These are phyloP conservation scores for Dicorynia guianensis DNA, from an alignment of 306 rosid species.

Conservation along the genomic window DNA sequence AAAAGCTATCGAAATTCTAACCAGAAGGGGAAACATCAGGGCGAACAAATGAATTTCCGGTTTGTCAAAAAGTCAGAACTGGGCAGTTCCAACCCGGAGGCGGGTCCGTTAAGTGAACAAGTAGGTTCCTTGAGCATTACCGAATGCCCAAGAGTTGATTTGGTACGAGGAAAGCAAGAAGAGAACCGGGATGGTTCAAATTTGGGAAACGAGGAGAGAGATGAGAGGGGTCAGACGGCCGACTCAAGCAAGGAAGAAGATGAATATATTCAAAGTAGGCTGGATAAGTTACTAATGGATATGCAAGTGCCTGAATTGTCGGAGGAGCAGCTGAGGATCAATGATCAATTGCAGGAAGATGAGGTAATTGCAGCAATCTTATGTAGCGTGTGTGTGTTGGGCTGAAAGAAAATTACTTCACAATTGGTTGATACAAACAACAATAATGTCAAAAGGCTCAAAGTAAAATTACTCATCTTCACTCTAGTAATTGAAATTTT, in stretches of 20 bases:
- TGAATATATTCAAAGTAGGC: slow-evolving; percentile 40
- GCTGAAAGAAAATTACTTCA: background rate
- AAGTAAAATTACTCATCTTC: too few relatives aligned
- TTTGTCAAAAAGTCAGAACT: slow-evolving; percentile 48
- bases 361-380: slow-evolving; percentile 56
- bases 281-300: slow-evolving; percentile 49
- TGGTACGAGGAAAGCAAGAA: slow-evolving; percentile 9
- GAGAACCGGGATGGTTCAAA: slow-evolving; percentile 16
- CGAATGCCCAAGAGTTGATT: background rate
- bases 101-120: background rate
- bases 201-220: slow-evolving; percentile 11
- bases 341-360: slow-evolving; percentile 80
- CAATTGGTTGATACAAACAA: too few relatives aligned
- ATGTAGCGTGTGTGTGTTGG: too few relatives aligned
- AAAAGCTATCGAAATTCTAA: slow-evolving; percentile 16
- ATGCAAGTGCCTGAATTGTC: slow-evolving; percentile 60
- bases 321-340: slow-evolving; percentile 63
- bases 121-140: slow-evolving; percentile 26
- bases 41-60: slow-evolving; percentile 37
- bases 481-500: too few relatives aligned
- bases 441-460: background rate
- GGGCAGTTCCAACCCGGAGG: slow-evolving; percentile 38
- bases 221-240: slow-evolving; percentile 19
- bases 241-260: slow-evolving; percentile 43
- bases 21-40: slow-evolving; percentile 35